phyloP scores from a whole-genome alignment of 768 basidiomycete species.

The Kwoniella botswanensis region DNA sequence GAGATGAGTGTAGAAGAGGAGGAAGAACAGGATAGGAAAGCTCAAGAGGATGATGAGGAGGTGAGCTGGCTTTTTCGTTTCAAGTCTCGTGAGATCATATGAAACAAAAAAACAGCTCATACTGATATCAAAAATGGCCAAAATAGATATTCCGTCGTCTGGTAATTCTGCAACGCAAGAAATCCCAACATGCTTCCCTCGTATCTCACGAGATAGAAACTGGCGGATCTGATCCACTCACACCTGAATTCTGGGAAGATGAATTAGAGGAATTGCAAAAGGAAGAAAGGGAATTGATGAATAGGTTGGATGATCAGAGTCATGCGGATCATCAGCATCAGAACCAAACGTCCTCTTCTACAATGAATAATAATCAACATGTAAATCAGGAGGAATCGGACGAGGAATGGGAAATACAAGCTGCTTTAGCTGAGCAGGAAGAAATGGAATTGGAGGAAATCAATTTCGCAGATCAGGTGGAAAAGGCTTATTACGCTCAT shows the following conservation, averaged over 20 bases:
- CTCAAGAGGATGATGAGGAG: constrained; percentile 53
- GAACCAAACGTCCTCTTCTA: no score
- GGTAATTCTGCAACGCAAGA: constrained; percentile 39
- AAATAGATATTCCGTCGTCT: constrained; percentile 47
- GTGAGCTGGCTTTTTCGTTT: constrained; percentile 17
- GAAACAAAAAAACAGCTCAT: neutral
- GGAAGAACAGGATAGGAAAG: constrained; percentile 46
- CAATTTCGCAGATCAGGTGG: constrained; percentile 31
- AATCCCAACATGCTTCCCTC: constrained; percentile 31
- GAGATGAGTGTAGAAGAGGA: constrained; percentile 29
- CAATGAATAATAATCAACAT: no score
- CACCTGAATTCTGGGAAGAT: constrained; percentile 50
- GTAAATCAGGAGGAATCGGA: no score
- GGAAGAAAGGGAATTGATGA: constrained; percentile 21
- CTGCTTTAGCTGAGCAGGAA: constrained; percentile 28
- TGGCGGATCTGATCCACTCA: constrained; percentile 38
- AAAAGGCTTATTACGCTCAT: constrained; percentile 25
- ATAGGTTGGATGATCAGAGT: constrained; percentile 1
- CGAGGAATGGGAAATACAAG: constrained; percentile 27
- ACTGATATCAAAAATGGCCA: no score
- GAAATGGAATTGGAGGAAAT: constrained; percentile 43
- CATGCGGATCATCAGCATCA: no score
- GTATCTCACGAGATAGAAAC: constrained; percentile 40
- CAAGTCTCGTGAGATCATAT: neutral
- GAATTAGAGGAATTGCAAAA: constrained; percentile 11